A percentile compares a stretch with the other conserved stretches of the same genome.
phyloP scores from a whole-genome alignment of 495 filamentous ascomycete genomes.

The Aspergillus leporis region DNA sequence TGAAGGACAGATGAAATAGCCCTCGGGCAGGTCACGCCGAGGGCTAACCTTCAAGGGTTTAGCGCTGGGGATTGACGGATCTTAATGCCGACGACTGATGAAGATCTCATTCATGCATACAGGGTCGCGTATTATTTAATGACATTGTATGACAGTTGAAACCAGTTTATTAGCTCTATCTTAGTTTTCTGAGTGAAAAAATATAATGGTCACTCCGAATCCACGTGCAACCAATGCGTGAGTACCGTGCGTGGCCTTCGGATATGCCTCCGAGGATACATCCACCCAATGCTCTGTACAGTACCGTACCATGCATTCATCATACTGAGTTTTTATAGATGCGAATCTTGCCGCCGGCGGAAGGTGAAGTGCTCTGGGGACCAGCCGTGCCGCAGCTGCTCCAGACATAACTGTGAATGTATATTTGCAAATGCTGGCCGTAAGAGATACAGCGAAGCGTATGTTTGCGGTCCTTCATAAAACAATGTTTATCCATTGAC shows the following conservation, averaged over 20 bases:
- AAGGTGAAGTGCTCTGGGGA: slow-evolving; percentile 27
- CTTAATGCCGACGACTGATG: no score
- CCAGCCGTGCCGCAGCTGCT: slow-evolving; percentile 24
- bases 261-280: neutral
- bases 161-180: no score
- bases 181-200: neutral
- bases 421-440: slow-evolving; percentile 18
- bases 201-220: neutral
- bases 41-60: no score
- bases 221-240: slow-evolving; percentile 8
- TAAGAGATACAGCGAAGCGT: slow-evolving; percentile 25
- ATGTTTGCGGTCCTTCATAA: neutral
- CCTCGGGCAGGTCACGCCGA: no score
- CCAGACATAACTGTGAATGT: slow-evolving; percentile 25
- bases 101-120: no score
- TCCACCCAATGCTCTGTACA: neutral
- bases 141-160: no score
- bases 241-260: neutral
- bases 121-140: no score
- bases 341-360: slow-evolving; percentile 24
- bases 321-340: slow-evolving; percentile 13
- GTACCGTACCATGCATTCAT: slow-evolving; percentile 1
- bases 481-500: slow-evolving; percentile 5
- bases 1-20: no score
- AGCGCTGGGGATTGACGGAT: no score